Conservation (phyloP, 345 rosid genomes). For the Salix dunnii region DNA sequence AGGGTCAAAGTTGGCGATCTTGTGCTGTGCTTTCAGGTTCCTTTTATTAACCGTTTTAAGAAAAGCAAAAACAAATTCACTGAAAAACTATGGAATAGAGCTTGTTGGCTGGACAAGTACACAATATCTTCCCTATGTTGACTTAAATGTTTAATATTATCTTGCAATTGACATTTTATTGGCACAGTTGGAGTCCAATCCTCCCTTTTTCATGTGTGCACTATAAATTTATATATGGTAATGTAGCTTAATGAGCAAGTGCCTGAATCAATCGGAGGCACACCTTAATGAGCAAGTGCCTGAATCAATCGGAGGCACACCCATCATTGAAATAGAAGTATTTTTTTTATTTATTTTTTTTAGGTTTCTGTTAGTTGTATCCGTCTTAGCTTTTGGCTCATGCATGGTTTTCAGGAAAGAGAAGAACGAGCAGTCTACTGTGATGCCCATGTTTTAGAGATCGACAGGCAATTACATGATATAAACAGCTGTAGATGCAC, state of each 20-base stretch:
- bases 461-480: slow-evolving; percentile 54
- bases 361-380: neutral
- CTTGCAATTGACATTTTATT: neutral
- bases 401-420: slow-evolving; percentile 46
- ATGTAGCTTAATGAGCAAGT: neutral
- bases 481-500: slow-evolving; percentile 44
- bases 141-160: neutral
- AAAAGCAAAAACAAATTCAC: neutral
- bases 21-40: slow-evolving; percentile 73
- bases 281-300: no score
- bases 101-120: neutral
- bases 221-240: neutral
- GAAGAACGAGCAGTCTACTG: slow-evolving; percentile 51
- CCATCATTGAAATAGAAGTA: neutral
- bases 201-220: neutral
- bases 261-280: neutral
- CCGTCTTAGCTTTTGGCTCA: neutral
- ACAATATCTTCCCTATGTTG: neutral
- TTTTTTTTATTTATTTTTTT: no score
- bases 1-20: slow-evolving; percentile 61
- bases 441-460: slow-evolving; percentile 60
- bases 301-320: no score
- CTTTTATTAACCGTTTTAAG: neutral
- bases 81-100: neutral
- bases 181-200: neutral